Evolutionary conservation across 345 rosid genomes (phyloP), one percentile per base, ranked within the genome.

Genomic region (Noccaea bulbosa): DNA sequence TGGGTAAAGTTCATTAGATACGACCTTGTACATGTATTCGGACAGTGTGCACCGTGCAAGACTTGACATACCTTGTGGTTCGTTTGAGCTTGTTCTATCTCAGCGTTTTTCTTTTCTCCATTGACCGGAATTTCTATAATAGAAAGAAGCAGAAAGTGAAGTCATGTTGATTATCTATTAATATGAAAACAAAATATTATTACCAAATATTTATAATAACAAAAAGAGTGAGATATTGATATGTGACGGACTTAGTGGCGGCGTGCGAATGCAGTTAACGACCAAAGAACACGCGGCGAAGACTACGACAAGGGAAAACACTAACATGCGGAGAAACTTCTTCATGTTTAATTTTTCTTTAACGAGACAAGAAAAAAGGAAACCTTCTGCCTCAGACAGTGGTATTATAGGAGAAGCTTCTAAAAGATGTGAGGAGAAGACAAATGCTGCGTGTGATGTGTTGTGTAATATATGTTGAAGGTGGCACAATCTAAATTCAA

Each of bases 191-290:
- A 55, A 55, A 54, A 20, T 20, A 20, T 54, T 9, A 14, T 27
- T 54, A 54, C 14, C 5, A 37, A 32, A 59, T n/a, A 35, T 1
- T 22, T 34, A 27, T 7, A 3, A 27, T 7, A 3, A 34, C 1
- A 39, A 8, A 33, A 65, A 65, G 46, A 12, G 16, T 38, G 59
- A 65, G 38, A 24, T 37, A 33, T 58, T 43, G 67, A 67, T 66
- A 67, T 66, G 72, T 60, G 74, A 69, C 74, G 74, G 65, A 75
- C 79, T 62, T 68, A 69, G 79, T 54, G 79, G 61, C 65, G 79
- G 75, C 70, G 66, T 76, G 75, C 79, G 75, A 69, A 76, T 76
- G 27, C 54, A 62, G 71, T 63, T 54, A 56, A 55, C 70, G 75
- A 76, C 65, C 51, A 70, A 62, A 69, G 67, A 69, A 67, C 50